phyloP scores from a whole-genome alignment of 441 rosid genomes.

The Omphalea diandra region DNA sequence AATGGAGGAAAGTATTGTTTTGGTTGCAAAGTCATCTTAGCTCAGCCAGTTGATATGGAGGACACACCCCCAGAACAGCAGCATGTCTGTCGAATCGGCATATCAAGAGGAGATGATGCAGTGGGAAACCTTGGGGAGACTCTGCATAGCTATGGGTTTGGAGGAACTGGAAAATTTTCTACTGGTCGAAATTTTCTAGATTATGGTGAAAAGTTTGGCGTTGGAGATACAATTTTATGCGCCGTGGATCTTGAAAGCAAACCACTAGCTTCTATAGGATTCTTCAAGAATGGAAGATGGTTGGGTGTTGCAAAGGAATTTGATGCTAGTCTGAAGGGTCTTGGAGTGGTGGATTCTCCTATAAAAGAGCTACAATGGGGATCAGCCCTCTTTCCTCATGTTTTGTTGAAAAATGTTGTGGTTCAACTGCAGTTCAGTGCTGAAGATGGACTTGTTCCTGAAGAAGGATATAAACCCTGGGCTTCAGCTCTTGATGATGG shows the following conservation, averaged over 20 bases:
- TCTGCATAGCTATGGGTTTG: conserved; percentile 30
- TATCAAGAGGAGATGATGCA: conserved; percentile 30
- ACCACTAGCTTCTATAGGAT: conserved; percentile 34
- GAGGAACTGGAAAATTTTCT: conserved; percentile 40
- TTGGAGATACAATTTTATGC: conserved; percentile 34
- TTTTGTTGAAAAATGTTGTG: conserved; percentile 36
- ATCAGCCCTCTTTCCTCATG: conserved; percentile 34
- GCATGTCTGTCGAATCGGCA: conserved; percentile 33
- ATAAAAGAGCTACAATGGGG: conserved; percentile 15
- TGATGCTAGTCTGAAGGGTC: conserved; percentile 27
- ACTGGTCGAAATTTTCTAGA: conserved; percentile 20
- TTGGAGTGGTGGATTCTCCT: conserved; percentile 27
- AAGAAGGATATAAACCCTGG: conserved; percentile 36
- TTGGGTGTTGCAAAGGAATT: conserved; percentile 34
- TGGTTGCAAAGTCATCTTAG: conserved; percentile 25
- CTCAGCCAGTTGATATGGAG: conserved; percentile 30
- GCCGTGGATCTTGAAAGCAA: conserved; percentile 38
- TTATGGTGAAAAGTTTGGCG: conserved; percentile 33
- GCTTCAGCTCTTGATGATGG: conserved; percentile 31
- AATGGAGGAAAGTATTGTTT: conserved; percentile 34
- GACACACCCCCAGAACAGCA: conserved; percentile 35
- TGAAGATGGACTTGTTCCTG: conserved; percentile 33
- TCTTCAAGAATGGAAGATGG: conserved; percentile 38
- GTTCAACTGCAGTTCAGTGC: conserved; percentile 34
- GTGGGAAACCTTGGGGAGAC: conserved; percentile 38